Conservation (phyloP, 2,329 filamentous ascomycete species). For the Dichotomopilus funicola region DNA sequence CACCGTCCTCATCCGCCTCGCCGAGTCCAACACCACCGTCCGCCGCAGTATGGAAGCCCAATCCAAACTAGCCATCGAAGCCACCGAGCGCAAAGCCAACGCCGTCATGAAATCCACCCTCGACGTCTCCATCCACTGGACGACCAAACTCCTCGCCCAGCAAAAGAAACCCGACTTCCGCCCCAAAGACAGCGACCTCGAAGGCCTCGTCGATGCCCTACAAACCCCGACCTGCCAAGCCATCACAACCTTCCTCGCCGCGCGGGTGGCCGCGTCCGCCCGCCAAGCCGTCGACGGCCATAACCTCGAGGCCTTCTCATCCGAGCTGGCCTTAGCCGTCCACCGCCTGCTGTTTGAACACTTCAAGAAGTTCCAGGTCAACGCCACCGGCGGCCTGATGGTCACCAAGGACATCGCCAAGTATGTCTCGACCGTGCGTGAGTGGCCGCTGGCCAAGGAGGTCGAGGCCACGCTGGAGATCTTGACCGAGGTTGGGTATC, state of each 20-base stretch:
- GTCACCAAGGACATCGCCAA: constrained; percentile 93
- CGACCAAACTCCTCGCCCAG: constrained; percentile 60
- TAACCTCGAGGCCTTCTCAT: constrained; percentile 75
- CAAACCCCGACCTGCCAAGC: constrained; percentile 80
- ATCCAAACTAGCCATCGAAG: constrained; percentile 63
- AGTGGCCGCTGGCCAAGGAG: constrained; percentile 69
- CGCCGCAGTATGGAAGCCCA: constrained; percentile 84
- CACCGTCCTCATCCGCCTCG: constrained; percentile 83
- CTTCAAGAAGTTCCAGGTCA: constrained; percentile 90
- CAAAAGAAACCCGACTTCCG: constrained; percentile 89
- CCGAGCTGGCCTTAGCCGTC: constrained; percentile 75
- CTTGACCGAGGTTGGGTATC: constrained; percentile 83
- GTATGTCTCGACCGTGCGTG: constrained; percentile 78
- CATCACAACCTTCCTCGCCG: constrained; percentile 69
- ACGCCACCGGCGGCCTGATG: constrained; percentile 87
- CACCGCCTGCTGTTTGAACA: constrained; percentile 79
- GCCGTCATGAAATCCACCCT: constrained; percentile 50
- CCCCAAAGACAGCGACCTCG: constrained; percentile 70
- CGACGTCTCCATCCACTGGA: constrained; percentile 69
- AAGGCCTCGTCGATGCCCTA: constrained; percentile 59
- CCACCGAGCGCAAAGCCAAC: constrained; percentile 78
- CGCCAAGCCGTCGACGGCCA: constrained; percentile 69
- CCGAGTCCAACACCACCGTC: constrained; percentile 83
- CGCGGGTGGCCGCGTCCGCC: constrained; percentile 56
- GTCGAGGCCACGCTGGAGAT: constrained; percentile 70